phyloP scores from a whole-genome alignment of 2,329 filamentous ascomycete genomes.

The Colletotrichum shisoi region DNA sequence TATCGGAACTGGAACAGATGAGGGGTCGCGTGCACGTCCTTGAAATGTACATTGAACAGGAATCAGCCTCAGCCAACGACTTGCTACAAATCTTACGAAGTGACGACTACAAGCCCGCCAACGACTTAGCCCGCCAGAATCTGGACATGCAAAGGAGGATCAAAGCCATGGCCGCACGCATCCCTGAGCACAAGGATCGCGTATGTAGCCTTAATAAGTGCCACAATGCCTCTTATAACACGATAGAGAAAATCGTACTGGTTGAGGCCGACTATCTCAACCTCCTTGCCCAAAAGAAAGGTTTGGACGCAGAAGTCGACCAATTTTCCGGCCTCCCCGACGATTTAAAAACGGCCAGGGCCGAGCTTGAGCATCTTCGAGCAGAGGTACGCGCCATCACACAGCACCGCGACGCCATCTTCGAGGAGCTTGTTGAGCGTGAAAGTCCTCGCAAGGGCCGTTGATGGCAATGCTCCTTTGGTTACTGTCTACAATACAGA shows the following conservation, averaged over 20 bases:
- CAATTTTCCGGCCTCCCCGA: conserved; percentile 77
- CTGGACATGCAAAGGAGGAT: conserved; percentile 75
- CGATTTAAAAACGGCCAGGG: conserved; percentile 71
- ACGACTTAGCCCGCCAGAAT: conserved; percentile 73
- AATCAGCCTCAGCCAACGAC: conserved; percentile 53
- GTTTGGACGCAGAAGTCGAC: conserved; percentile 68
- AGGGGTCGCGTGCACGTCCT: conserved; percentile 63
- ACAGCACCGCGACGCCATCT: conserved; percentile 72
- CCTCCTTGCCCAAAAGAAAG: conserved; percentile 65
- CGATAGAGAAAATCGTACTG: conserved; percentile 64
- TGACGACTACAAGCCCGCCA: conserved; percentile 61
- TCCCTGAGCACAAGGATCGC: conserved; percentile 71
- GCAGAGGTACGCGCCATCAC: conserved; percentile 69
- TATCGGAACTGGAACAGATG: conserved; percentile 65
- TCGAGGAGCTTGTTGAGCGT: conserved; percentile 74
- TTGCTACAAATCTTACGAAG: conserved; percentile 55
- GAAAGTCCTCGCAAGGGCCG: conserved; percentile 61
- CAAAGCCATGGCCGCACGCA: conserved; percentile 70
- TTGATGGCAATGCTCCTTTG: conserved; percentile 41
- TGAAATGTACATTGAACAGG: conserved; percentile 62
- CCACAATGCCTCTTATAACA: conserved; percentile 52
- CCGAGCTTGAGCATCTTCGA: conserved; percentile 73
- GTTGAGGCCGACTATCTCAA: conserved; percentile 67
- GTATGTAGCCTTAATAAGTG: conserved; percentile 53
- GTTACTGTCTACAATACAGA: conserved; percentile 17